Base-by-base conservation (phyloP, 1,139 yeast genomes). In the Debaryomyces sp. region DNA sequence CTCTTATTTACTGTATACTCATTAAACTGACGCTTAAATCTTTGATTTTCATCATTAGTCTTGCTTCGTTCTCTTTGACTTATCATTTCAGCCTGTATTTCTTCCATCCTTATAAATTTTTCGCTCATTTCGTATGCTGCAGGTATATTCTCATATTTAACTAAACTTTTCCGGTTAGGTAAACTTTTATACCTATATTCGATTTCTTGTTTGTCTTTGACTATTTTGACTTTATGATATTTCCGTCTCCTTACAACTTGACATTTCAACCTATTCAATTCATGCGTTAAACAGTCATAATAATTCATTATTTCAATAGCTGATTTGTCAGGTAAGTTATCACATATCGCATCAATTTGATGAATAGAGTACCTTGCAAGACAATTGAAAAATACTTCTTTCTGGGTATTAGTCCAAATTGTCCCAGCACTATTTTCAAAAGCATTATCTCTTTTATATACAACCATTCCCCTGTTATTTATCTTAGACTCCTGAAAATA, bases 81-180 rank as follows among this genome's bases (percentile, higher is more conserved):
- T 2, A 72, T 57, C 40, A 61, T 54, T 2, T 51, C 55, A 21
- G 75, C 69, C 52, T 79, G 83, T 6, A 61, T 59, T 38, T 79
- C 79, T 57, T 84, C 89, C 61, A 78, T 64, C 10, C 62, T 60
- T 1, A 79, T 60, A 62, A 78, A 82, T 18, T 66, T 65, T 17
- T 70, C 71, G 50, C 78, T 73, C 77, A 83, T 75, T 59, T 84
- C 89, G 52, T 67, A 66, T 1, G 85, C 80, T 2, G 71, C 67
- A 1, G 88, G 88, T 17, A 51, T 22, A n/a, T 42, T 41, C n/a
- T 47, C 43, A 32, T 51, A 51, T 12, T 43, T 30, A 3, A 50
- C 38, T 41, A 33, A 46, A 24, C 24, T 36, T 43, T 23, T 30
- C n/a, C 43, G 27, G 12, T 27, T 38, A 5, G 39, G 43, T 13